Conservation (phyloP, 768 basidiomycete species). For the Tricholoma saponaceum region DNA sequence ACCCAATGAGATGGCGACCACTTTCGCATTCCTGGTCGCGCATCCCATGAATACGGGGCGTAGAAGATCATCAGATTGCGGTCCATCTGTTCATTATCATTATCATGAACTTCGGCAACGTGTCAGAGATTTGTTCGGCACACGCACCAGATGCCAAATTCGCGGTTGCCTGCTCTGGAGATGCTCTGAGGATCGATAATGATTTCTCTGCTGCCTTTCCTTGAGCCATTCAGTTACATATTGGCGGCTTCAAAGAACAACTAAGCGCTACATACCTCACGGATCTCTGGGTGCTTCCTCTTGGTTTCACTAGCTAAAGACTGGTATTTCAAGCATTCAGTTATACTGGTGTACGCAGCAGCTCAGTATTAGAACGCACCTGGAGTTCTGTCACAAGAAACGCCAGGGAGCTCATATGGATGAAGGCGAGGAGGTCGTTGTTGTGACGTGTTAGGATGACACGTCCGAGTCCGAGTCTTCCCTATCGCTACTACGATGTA, state of each 20-base stretch:
- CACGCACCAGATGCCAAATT: slow-evolving; percentile 69
- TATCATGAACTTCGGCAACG: not conserved
- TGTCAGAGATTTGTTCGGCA: not conserved
- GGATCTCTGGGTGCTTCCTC: slow-evolving; percentile 88
- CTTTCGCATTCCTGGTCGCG: slow-evolving; percentile 89
- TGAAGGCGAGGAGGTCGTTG: not conserved
- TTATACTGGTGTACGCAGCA: not conserved
- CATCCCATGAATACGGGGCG: slow-evolving; percentile 93
- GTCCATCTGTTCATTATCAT: slow-evolving; percentile 49
- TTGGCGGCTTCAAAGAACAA: not conserved
- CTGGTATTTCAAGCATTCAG: slow-evolving; percentile 29
- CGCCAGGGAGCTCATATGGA: slow-evolving; percentile 20
- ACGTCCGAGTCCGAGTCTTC: too few species aligned
- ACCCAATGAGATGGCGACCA: slow-evolving; percentile 87
- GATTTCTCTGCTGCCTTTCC: slow-evolving; percentile 83
- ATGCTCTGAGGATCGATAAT: slow-evolving; percentile 71
- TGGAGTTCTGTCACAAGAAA: slow-evolving; percentile 11
- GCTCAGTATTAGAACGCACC: slow-evolving; percentile 5
- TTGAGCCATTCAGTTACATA: slow-evolving; percentile 15
- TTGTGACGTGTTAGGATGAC: not conserved
- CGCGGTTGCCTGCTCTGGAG: slow-evolving; percentile 73
- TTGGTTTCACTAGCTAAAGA: slow-evolving; percentile 86
- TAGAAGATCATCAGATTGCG: slow-evolving; percentile 77
- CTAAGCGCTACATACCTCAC: slow-evolving; percentile 59
- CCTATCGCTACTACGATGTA: too few species aligned